Evolutionary conservation across 176 grass and related monocot genomes (phyloP), one percentile per base, ranked within the genome.

Genomic region (Oryza nivara): DNA sequence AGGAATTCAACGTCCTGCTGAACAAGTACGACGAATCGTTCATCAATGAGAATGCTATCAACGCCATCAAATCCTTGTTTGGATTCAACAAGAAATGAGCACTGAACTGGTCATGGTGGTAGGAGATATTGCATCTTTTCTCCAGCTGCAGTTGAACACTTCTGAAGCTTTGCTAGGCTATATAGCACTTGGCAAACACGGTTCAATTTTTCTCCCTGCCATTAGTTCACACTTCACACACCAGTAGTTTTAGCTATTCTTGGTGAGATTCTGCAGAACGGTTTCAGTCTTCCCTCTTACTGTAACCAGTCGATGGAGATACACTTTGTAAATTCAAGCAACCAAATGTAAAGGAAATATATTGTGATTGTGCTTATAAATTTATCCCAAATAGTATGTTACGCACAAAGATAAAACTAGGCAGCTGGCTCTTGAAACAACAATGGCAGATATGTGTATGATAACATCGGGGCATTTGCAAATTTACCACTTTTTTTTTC

Each of bases 1-100:
- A 89, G 63, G 84, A 94, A 45, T 94, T 99, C 3, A 86, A 95
- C 6, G 9, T 66, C 13, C 52, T 99, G 26, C 66, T 99, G 61
- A 99, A 94, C 86, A 95, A 94, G 65, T 99, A 81, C 12, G 96
- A 99, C 8, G 96, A 99, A 75, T 94, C 96, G 2, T 99, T 99
- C 84, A 91, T 99, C 83, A 99, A 99, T 2, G 96, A 99, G 84
- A 96, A 73, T n/a, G 91, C 96, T 23, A 89, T 96, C 85, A 99
- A 96, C 11, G 96, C 96, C 64, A 91, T 96, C 79, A 99, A 99
- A 54, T 99, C 96, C 38, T 75, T 99, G 38, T 99, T 99, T 65
- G 84, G 89, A 32, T 91, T 99, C 23, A 82, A 88, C 72, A 89
- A 99, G 82, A 83, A 96, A 0, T 98, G 74, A 91, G 78, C 7